phyloP scores from a whole-genome alignment of 805 yeast species.

The Helenozyma rhizophorensis region DNA sequence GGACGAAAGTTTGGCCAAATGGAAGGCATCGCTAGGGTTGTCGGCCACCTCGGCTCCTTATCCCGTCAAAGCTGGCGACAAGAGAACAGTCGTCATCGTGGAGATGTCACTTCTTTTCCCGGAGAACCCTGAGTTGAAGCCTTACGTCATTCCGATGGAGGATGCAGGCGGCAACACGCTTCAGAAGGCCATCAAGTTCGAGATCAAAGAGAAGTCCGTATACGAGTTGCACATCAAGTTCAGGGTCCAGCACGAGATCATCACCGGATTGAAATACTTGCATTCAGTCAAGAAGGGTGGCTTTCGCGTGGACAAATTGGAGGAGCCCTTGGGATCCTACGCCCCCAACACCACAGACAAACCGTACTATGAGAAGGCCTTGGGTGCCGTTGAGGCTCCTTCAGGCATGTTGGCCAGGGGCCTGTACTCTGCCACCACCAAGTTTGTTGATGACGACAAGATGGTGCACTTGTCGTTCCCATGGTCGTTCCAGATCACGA shows the following conservation, averaged over 20 bases:
- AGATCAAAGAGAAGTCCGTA: constrained; percentile 71
- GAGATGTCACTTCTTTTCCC: constrained; percentile 70
- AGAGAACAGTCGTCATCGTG: constrained; percentile 71
- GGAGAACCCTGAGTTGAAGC: constrained; percentile 50
- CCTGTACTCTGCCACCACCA: constrained; percentile 71
- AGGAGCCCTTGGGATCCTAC: constrained; percentile 86
- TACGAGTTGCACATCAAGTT: constrained; percentile 72
- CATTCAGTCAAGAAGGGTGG: constrained; percentile 86
- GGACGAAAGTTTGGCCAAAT: constrained; percentile 83
- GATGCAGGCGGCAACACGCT: constrained; percentile 52
- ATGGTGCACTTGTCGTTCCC: constrained; percentile 67
- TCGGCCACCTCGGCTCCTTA: constrained; percentile 48
- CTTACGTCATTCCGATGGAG: constrained; percentile 67
- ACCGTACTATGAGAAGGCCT: constrained; percentile 65
- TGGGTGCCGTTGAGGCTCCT: constrained; percentile 75
- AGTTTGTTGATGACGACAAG: constrained; percentile 84
- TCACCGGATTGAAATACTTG: constrained; percentile 84
- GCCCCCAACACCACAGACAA: constrained; percentile 82
- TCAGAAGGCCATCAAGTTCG: constrained; percentile 61
- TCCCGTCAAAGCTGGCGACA: constrained; percentile 68
- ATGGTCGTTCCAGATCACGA: constrained; percentile 83
- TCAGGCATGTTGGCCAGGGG: constrained; percentile 88
- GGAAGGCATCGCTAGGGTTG: constrained; percentile 88
- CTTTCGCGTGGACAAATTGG: constrained; percentile 77
- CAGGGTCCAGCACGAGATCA: constrained; percentile 83